A percentile compares a stretch with the other conserved stretches of the same genome.
Conservation (phyloP, 805 yeast genomes). For the Myxozyma melibiosi region DNA sequence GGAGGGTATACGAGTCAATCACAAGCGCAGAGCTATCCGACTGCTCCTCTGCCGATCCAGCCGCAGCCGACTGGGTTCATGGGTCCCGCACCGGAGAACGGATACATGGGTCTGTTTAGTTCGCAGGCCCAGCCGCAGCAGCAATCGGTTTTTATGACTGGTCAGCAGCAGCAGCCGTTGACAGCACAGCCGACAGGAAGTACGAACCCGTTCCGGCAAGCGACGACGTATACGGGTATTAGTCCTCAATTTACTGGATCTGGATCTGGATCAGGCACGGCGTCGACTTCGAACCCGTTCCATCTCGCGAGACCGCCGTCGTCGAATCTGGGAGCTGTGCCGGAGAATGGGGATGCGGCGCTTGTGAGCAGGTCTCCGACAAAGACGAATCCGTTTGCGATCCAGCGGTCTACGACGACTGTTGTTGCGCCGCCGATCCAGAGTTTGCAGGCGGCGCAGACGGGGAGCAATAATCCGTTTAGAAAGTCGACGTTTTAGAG, state of each 20-base stretch:
- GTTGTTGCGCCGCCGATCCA: not conserved
- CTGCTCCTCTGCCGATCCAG: conserved; percentile 28
- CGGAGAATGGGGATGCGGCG: conserved; percentile 10
- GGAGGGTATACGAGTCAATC: conserved; percentile 34
- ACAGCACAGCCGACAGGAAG: conserved; percentile 25
- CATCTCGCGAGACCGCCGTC: conserved; percentile 16
- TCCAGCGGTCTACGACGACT: not conserved
- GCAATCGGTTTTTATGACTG: conserved; percentile 19
- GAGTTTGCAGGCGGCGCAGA: not conserved
- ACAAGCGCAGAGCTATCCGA: conserved; percentile 19
- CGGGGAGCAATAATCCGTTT: conserved; percentile 23
- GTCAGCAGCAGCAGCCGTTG: conserved; percentile 17
- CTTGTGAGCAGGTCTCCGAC: not conserved
- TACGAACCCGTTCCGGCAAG: conserved; percentile 30
- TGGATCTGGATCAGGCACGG: not conserved
- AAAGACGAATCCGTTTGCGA: conserved; percentile 5
- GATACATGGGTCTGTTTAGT: conserved; percentile 62
- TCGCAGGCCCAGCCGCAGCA: conserved; percentile 41
- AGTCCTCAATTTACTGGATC: conserved; percentile 25
- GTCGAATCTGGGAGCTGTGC: conserved; percentile 16
- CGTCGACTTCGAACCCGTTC: conserved; percentile 26
- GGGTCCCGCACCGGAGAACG: conserved; percentile 21
- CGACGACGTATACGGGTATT: conserved; percentile 23
- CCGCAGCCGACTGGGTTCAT: conserved; percentile 33
- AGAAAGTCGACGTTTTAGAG: not conserved